Conservation (phyloP, 1,139 yeast species). For the Saccharomyces hybrid region DNA sequence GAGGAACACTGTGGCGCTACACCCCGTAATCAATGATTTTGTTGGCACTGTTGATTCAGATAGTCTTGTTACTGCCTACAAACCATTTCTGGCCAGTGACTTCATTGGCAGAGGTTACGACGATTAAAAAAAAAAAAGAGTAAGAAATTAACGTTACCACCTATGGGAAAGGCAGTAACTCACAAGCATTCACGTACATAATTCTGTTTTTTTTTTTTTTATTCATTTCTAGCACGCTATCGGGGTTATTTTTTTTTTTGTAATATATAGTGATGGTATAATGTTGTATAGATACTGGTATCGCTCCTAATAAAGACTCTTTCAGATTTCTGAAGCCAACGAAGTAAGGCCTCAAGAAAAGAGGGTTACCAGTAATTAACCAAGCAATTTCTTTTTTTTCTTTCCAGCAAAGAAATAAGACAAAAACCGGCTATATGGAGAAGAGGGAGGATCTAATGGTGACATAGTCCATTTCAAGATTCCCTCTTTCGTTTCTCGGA, state of each 20-base stretch:
- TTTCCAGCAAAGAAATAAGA: neutral
- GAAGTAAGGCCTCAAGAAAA: neutral
- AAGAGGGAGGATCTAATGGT: neutral
- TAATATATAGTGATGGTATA: neutral
- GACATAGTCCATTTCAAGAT: neutral
- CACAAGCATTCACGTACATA: neutral
- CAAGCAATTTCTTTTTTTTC: neutral
- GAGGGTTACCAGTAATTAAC: neutral
- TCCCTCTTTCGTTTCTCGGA: neutral
- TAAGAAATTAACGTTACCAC: neutral
- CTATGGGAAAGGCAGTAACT: neutral
- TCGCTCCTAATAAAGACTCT: neutral
- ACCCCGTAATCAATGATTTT: constrained; percentile 20
- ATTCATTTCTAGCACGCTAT: neutral
- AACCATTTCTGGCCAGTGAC: constrained; percentile 21
- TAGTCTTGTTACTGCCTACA: constrained; percentile 23
- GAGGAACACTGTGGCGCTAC: constrained; percentile 23
- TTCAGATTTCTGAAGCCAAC: neutral
- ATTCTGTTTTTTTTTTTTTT: neutral
- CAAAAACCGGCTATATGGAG: neutral
- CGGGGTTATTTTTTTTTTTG: neutral
- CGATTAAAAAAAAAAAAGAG: constrained; percentile 4
- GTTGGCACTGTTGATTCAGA: constrained; percentile 24
- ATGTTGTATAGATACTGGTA: neutral
- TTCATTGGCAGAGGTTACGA: constrained; percentile 8